phyloP scores from a whole-genome alignment of 2,329 filamentous ascomycete species.

The Neophaeococcomyces aloes region DNA sequence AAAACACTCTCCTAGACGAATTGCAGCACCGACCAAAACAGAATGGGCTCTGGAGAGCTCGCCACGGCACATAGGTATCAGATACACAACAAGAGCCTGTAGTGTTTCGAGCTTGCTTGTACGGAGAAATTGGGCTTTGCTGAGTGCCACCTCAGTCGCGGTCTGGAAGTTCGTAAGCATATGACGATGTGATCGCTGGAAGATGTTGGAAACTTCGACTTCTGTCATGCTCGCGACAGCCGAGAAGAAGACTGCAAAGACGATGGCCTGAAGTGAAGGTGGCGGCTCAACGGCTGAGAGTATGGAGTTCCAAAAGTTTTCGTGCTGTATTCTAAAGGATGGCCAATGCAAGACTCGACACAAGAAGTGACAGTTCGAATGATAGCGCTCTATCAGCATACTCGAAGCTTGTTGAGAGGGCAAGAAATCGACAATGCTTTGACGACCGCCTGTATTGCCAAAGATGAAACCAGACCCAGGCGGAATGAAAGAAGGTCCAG shows the following conservation, averaged over 20 bases:
- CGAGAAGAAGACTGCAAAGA: slow-evolving; percentile 61
- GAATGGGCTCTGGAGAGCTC: slow-evolving; percentile 66
- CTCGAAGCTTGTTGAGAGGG: slow-evolving; percentile 50
- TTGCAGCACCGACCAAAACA: slow-evolving; percentile 59
- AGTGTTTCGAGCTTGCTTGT: slow-evolving; percentile 64
- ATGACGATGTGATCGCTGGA: slow-evolving; percentile 46
- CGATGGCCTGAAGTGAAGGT: slow-evolving; percentile 54
- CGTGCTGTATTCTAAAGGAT: slow-evolving; percentile 55
- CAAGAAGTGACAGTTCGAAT: slow-evolving; percentile 56
- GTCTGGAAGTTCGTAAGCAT: slow-evolving; percentile 55
- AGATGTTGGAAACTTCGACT: slow-evolving; percentile 40
- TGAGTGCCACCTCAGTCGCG: slow-evolving; percentile 56
- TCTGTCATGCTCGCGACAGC: slow-evolving; percentile 57
- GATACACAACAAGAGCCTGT: slow-evolving; percentile 59
- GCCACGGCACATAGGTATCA: slow-evolving; percentile 61
- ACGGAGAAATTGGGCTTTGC: slow-evolving; percentile 58
- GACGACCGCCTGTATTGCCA: slow-evolving; percentile 39
- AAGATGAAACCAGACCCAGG: slow-evolving; percentile 60
- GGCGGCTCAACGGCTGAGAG: slow-evolving; percentile 50
- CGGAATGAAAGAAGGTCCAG: slow-evolving; percentile 55
- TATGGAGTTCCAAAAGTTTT: slow-evolving; percentile 55
- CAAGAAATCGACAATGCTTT: slow-evolving; percentile 49
- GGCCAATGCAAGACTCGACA: slow-evolving; percentile 58
- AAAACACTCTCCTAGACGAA: slow-evolving; percentile 68
- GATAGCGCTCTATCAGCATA: slow-evolving; percentile 56